Evolutionary conservation across 2,329 filamentous ascomycete species (phyloP).

Genomic region (Penicillium hordei): DNA sequence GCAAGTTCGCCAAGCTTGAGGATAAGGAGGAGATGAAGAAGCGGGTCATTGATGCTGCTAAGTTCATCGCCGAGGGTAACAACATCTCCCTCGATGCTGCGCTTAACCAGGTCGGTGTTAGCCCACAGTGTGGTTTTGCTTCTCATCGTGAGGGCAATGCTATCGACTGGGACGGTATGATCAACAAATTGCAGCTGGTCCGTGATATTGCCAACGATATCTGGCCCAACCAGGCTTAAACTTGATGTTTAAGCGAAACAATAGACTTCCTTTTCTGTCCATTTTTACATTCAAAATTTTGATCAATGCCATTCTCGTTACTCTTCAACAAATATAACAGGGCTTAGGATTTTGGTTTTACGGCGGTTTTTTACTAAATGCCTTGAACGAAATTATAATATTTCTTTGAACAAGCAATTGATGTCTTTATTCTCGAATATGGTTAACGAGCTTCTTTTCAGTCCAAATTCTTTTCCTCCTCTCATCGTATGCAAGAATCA

Average conservation of each 20-base stretch:
- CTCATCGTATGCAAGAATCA: not conserved
- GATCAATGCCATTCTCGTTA: conserved; percentile 5
- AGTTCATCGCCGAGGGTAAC: conserved; percentile 68
- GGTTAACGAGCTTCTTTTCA: conserved; percentile 9
- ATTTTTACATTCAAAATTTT: not conserved
- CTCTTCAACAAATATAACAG: conserved; percentile 15
- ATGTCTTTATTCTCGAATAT: conserved; percentile 22
- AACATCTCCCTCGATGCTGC: conserved; percentile 65
- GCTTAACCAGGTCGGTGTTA: conserved; percentile 65
- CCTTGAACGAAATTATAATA: conserved; percentile 18
- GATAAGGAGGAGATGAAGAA: conserved; percentile 64
- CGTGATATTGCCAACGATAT: conserved; percentile 70
- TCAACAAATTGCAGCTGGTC: conserved; percentile 69
- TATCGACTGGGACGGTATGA: conserved; percentile 68
- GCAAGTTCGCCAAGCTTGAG: conserved; percentile 62
- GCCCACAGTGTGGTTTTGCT: conserved; percentile 72
- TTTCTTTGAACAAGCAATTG: conserved; percentile 20
- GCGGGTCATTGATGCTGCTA: conserved; percentile 61
- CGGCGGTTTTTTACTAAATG: conserved; percentile 3
- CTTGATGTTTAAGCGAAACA: not conserved
- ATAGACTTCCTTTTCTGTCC: not conserved
- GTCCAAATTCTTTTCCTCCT: not conserved
- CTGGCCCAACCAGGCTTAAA: conserved; percentile 59
- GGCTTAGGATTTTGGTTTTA: conserved; percentile 3
- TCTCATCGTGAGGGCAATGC: conserved; percentile 73